These are phyloP conservation scores for Schizopora paradoxa DNA, from an alignment of 1,284 basidiomycete genomes.

Conservation along the genomic window DNA sequence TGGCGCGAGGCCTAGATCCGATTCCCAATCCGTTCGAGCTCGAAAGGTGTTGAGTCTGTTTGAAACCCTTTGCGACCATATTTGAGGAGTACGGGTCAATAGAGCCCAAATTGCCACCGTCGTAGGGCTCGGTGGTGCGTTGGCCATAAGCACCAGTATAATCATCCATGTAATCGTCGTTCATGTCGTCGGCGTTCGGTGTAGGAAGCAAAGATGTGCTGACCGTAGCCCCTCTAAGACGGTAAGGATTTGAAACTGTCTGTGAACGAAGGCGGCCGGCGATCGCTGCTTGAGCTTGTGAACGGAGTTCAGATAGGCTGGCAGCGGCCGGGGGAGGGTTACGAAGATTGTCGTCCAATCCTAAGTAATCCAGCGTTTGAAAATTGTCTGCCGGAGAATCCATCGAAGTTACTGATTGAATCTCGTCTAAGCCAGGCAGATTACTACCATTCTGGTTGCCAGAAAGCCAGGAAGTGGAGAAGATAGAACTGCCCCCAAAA, in stretches of 20 bases:
- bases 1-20: conserved; percentile 73
- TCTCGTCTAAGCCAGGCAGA: conserved; percentile 67
- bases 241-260: conserved; percentile 77
- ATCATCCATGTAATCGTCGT: conserved; percentile 64
- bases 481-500: conserved; percentile 75
- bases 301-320: conserved; percentile 78
- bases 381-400: conserved; percentile 81
- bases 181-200: conserved; percentile 57
- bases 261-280: conserved; percentile 80
- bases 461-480: conserved; percentile 83
- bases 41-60: conserved; percentile 59
- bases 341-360: conserved; percentile 72
- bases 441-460: conserved; percentile 49
- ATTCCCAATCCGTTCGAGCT: conserved; percentile 34
- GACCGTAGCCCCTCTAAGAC: conserved; percentile 51
- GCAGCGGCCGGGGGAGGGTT: conserved; percentile 66
- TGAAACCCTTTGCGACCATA: conserved; percentile 63
- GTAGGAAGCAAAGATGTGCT: conserved; percentile 50
- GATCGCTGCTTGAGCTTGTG: conserved; percentile 84
- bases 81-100: conserved; percentile 48
- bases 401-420: conserved; percentile 71
- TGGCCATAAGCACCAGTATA: conserved; percentile 47
- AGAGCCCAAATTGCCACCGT: conserved; percentile 41
- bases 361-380: conserved; percentile 92
- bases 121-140: conserved; percentile 56